A percentile compares a stretch with the other conserved stretches of the same genome.
Conservation (phyloP, 306 rosid genomes). For the Casuarina glauca region DNA sequence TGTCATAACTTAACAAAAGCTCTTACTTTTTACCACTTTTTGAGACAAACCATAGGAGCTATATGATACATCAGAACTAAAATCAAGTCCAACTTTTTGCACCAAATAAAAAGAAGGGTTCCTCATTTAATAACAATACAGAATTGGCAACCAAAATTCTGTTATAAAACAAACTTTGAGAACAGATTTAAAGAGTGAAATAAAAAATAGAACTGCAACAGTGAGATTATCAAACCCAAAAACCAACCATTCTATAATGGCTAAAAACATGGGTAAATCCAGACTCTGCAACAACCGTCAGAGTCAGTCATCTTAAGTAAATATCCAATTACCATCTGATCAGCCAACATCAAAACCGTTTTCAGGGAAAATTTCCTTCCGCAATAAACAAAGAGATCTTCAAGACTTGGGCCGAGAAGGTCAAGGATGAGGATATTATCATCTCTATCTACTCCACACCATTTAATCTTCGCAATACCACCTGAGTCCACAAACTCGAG, state of each 20-base stretch:
- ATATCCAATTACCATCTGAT: conserved; percentile 75
- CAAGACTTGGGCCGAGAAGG: conserved; percentile 92
- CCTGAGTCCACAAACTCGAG: conserved; percentile 44
- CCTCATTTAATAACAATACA: neutral
- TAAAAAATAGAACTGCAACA: neutral
- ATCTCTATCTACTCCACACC: conserved; percentile 88
- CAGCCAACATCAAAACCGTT: conserved; percentile 90
- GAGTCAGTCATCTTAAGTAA: conserved; percentile 12
- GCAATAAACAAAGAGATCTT: conserved; percentile 88
- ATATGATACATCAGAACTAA: neutral
- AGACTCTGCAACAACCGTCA: conserved; percentile 19
- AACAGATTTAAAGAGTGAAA: neutral
- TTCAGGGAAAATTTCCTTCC: conserved; percentile 85
- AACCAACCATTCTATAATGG: neutral
- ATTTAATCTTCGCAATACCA: conserved; percentile 75
- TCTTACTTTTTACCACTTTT: neutral
- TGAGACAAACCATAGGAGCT: neutral
- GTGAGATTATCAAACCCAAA: neutral
- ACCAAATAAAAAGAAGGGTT: neutral
- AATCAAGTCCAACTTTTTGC: neutral
- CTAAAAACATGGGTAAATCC: neutral
- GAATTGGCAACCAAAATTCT: neutral
- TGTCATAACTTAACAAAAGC: neutral
- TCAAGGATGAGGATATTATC: conserved; percentile 81
- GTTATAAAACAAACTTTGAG: neutral